Percentiles rank a stretch among this genome's conserved stretches.
Evolutionary conservation across 768 basidiomycete genomes (phyloP).

Genomic region (Erythrobasidium yunnanense): DNA sequence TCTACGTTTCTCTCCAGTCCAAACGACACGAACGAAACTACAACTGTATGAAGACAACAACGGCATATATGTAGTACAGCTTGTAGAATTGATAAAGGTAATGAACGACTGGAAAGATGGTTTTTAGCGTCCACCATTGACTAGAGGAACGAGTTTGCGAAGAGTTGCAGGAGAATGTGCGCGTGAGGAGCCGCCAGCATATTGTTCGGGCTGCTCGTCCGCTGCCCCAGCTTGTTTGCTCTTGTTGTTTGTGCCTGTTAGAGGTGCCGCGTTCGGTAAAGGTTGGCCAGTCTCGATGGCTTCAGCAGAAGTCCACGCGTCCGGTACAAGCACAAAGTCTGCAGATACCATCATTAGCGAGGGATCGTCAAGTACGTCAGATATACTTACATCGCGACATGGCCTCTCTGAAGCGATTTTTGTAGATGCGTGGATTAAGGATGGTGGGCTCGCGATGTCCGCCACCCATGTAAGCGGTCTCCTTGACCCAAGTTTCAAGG

Average conservation of each 20-base stretch:
- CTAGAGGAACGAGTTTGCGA: too few species aligned
- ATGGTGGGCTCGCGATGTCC: constrained; percentile 83
- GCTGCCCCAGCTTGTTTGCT: neutral
- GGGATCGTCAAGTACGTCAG: neutral
- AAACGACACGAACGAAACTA: too few species aligned
- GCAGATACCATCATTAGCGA: constrained; percentile 12
- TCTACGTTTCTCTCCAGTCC: too few species aligned
- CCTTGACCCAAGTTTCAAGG: constrained; percentile 95
- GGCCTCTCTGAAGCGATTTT: constrained; percentile 41
- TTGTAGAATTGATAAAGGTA: too few species aligned
- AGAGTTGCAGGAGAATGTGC: neutral
- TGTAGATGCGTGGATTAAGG: constrained; percentile 88
- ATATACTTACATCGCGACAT: constrained; percentile 25
- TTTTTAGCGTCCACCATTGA: too few species aligned
- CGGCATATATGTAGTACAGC: too few species aligned
- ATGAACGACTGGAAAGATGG: too few species aligned
- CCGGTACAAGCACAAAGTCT: constrained; percentile 34
- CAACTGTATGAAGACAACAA: too few species aligned
- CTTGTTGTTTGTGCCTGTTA: neutral
- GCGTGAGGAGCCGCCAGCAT: constrained; percentile 9
- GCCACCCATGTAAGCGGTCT: constrained; percentile 72
- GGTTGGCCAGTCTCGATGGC: constrained; percentile 18
- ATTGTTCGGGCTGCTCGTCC: constrained; percentile 19
- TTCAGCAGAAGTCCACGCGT: constrained; percentile 22
- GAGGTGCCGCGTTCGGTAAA: neutral